phyloP scores from a whole-genome alignment of 2,329 filamentous ascomycete genomes.

The Neopestalotiopsis sp. region DNA sequence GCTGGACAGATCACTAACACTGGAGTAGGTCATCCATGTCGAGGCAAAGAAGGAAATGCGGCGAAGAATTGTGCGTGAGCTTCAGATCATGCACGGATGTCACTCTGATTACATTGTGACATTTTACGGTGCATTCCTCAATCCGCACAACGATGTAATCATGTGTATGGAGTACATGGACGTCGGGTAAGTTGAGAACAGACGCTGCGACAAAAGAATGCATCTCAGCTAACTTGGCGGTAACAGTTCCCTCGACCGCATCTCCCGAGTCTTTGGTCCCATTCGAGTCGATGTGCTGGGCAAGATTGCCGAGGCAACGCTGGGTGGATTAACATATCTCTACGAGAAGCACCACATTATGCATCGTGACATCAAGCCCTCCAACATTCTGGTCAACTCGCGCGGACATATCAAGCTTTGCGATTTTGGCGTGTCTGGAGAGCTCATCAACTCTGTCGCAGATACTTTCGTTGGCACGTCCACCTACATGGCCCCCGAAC shows the following conservation, averaged over 20 bases:
- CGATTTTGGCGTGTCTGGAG: conserved; percentile 98
- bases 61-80: conserved; percentile 94
- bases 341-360: conserved; percentile 97
- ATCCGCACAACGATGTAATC: conserved; percentile 95
- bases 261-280: conserved; percentile 93
- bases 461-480: conserved; percentile 98
- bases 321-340: conserved; percentile 92
- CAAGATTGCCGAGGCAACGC: conserved; percentile 95
- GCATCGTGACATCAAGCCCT: conserved; percentile 98
- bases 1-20: not conserved
- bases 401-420: conserved; percentile 94
- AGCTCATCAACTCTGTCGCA: conserved; percentile 96
- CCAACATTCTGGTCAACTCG: conserved; percentile 96
- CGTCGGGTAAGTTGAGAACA: conserved; percentile 75
- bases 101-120: conserved; percentile 97
- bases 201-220: not conserved
- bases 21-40: conserved; percentile 87
- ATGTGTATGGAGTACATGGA: conserved; percentile 99
- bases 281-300: conserved; percentile 95
- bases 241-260: conserved; percentile 83
- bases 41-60: conserved; percentile 97
- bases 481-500: conserved; percentile 98
- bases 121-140: conserved; percentile 97
- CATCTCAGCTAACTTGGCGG: conserved; percentile 28
- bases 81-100: conserved; percentile 98